A percentile compares a stretch with the other conserved stretches of the same genome.
phyloP scores from a whole-genome alignment of 352 stramenopile species.

The Phytophthora pluvialis region DNA sequence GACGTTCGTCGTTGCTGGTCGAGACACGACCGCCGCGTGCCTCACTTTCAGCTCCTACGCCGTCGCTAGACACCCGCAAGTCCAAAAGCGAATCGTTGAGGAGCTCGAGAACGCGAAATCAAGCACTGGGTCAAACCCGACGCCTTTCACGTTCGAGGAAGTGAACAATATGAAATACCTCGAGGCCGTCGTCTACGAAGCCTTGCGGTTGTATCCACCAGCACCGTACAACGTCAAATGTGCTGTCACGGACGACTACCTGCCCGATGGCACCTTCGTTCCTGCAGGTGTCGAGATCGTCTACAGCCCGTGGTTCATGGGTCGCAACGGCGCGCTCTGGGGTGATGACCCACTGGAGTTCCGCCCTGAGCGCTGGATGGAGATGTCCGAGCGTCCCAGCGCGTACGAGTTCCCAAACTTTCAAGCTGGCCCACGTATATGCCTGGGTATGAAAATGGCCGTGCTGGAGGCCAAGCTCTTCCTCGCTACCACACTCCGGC shows the following conservation, averaged over 20 bases:
- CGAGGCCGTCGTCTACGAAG: slow-evolving; percentile 71
- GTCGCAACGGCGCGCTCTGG: slow-evolving; percentile 59
- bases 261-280: slow-evolving; percentile 78
- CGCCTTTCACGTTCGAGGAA: slow-evolving; percentile 53
- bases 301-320: slow-evolving; percentile 84
- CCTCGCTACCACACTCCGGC: slow-evolving; percentile 47
- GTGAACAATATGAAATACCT: slow-evolving; percentile 72
- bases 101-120: slow-evolving; percentile 38
- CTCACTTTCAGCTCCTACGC: slow-evolving; percentile 82
- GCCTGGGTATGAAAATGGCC: slow-evolving; percentile 77
- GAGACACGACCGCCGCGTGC: slow-evolving; percentile 76
- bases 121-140: neutral
- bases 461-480: slow-evolving; percentile 72
- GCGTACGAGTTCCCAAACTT: slow-evolving; percentile 80
- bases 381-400: slow-evolving; percentile 61
- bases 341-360: slow-evolving; percentile 58
- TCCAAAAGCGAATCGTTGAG: slow-evolving; percentile 64
- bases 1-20: slow-evolving; percentile 87
- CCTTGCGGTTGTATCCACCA: slow-evolving; percentile 76
- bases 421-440: slow-evolving; percentile 67
- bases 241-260: slow-evolving; percentile 60
- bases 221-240: slow-evolving; percentile 78
- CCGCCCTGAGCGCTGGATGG: slow-evolving; percentile 73
- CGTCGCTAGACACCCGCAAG: slow-evolving; percentile 59
- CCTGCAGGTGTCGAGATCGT: slow-evolving; percentile 64